Evolutionary conservation across 2,329 filamentous ascomycete genomes (phyloP), one percentile per base, ranked within the genome.

Genomic region (Talaromyces sp.): DNA sequence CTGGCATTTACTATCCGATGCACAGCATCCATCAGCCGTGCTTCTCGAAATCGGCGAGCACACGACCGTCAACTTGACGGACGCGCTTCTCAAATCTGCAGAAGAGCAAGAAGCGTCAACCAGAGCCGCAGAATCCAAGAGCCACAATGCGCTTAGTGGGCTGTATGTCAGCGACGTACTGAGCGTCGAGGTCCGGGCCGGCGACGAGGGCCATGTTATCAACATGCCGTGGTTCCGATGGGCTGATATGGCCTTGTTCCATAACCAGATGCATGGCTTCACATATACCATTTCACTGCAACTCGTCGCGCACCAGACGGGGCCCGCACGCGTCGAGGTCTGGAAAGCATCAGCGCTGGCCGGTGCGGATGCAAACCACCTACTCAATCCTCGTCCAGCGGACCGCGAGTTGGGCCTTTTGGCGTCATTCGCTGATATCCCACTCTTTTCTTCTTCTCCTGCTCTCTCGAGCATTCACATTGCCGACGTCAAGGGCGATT

Each of bases 171-270:
- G 59, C 19, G 50, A 58, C 11, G 11, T 27, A 1, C 19, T 61
- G 21, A 43, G 6, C 21, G 43, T 55, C 4, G 27, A 55, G 17
- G 51, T 61, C 10, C 51, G 57, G 17, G 51, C 51, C 5, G 59
- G 59, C 10, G 50, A 27, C 7, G 17, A 19, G 8, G 43, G 58
- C 32, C 55, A 61, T n/a, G 27, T 61, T 1, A 58, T 61, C 24
- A 61, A 61, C 43, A 53, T 61, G 17, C 59, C 59, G 29, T 61
- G 59, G 59, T 61, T 61, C 51, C 52, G 27, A 12, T 52, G 35
- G 14, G 27, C 59, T 3, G 59, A 61, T 27, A 52, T 52, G 38
- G 56, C 51, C 0, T 41, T 57, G 21, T 61, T 61, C 14, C 56
- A 61, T 24, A 54, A 58, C 21, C 51, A 57, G 9, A 58, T 61